These are phyloP conservation scores for Cladosporium sp. DNA, from an alignment of 2,329 filamentous ascomycete genomes.

Conservation along the genomic window DNA sequence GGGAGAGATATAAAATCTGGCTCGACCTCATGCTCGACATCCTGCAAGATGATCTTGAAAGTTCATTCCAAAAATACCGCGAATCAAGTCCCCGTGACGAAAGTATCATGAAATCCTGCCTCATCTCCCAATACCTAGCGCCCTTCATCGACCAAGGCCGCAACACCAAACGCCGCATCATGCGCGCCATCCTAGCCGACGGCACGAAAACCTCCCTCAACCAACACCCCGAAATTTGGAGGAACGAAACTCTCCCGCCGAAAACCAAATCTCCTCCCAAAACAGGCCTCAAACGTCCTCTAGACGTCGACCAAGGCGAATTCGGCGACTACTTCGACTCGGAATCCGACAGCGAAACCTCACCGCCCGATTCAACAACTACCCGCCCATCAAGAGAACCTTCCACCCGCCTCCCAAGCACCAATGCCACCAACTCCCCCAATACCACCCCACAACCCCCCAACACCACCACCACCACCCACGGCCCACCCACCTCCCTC, in stretches of 20 bases:
- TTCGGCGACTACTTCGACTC: slow-evolving; percentile 33
- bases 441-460: slow-evolving; percentile 54
- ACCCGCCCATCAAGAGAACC: slow-evolving; percentile 59
- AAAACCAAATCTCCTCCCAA: slow-evolving; percentile 49
- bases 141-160: slow-evolving; percentile 36
- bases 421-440: slow-evolving; percentile 30
- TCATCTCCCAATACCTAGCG: slow-evolving; percentile 58
- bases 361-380: slow-evolving; percentile 42
- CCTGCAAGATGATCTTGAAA: slow-evolving; percentile 51
- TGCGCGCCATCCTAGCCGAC: slow-evolving; percentile 64
- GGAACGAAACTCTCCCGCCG: slow-evolving; percentile 54
- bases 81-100: background rate
- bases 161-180: slow-evolving; percentile 48
- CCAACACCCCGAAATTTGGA: slow-evolving; percentile 63
- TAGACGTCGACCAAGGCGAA: slow-evolving; percentile 50
- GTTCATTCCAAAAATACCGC: slow-evolving; percentile 17
- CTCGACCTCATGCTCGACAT: slow-evolving; percentile 74
- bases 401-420: slow-evolving; percentile 39
- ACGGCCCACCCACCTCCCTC: slow-evolving; percentile 51
- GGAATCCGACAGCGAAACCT: slow-evolving; percentile 17
- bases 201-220: slow-evolving; percentile 49
- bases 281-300: slow-evolving; percentile 47
- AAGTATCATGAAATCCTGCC: slow-evolving; percentile 45
- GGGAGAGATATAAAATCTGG: slow-evolving; percentile 78
- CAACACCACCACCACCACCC: slow-evolving; percentile 38